These are phyloP conservation scores for Coelastrella sp. DNA, from an alignment of 139 green algal genomes.

Conservation along the genomic window DNA sequence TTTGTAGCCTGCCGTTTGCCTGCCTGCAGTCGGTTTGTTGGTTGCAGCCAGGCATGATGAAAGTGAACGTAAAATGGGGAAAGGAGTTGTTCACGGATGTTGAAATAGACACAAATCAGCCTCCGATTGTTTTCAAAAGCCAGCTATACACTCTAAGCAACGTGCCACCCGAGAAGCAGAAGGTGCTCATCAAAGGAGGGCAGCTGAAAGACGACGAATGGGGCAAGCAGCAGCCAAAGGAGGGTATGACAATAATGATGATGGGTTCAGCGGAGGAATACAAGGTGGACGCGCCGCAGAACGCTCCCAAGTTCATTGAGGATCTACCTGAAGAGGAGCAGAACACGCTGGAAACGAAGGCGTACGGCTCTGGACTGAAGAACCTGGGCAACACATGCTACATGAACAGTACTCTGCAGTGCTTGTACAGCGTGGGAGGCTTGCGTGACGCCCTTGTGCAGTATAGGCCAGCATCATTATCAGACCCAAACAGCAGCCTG, in stretches of 20 bases:
- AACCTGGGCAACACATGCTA: constrained; percentile 99
- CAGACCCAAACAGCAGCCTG: constrained; percentile 45
- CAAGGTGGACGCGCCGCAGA: constrained; percentile 72
- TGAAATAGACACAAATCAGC: constrained; percentile 85
- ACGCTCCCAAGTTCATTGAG: constrained; percentile 89
- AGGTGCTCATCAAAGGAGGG: constrained; percentile 97
- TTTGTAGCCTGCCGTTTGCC: too few relatives aligned
- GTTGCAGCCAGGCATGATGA: constrained; percentile 47
- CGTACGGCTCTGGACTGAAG: constrained; percentile 83
- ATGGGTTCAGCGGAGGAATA: constrained; percentile 94
- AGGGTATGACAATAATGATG: constrained; percentile 93
- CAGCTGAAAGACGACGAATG: constrained; percentile 96
- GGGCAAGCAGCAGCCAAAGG: constrained; percentile 84
- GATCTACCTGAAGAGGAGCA: constrained; percentile 94
- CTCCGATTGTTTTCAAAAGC: constrained; percentile 92
- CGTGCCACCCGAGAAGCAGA: constrained; percentile 94
- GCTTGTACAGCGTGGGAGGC: constrained; percentile 83
- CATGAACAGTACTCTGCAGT: constrained; percentile 96
- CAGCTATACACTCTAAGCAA: constrained; percentile 95
- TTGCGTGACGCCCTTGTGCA: constrained; percentile 63
- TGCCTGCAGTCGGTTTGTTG: background rate
- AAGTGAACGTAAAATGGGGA: constrained; percentile 93
- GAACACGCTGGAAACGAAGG: constrained; percentile 64
- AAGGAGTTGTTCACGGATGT: constrained; percentile 91
- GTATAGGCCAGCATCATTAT: background rate